Conservation (phyloP, 805 yeast genomes). For the Myxozyma neotropica region DNA sequence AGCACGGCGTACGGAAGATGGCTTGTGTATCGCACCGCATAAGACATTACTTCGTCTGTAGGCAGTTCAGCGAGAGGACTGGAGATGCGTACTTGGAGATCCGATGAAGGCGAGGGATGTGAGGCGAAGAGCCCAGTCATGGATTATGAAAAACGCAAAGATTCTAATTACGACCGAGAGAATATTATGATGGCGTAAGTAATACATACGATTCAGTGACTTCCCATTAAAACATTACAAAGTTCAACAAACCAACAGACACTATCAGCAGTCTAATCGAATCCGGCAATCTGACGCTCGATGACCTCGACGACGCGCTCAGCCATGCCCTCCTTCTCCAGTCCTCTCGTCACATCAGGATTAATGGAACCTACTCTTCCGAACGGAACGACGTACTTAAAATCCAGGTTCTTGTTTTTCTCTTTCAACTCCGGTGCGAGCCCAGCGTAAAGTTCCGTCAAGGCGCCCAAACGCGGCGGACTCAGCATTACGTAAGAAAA, state of each 20-base stretch:
- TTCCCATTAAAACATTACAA: no score
- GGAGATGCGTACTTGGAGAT: background rate
- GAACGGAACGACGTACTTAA: slow-evolving; percentile 7
- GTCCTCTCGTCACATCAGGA: background rate
- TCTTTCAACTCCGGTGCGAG: background rate
- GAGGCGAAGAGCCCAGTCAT: slow-evolving; percentile 5
- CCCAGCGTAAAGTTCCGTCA: slow-evolving; percentile 19
- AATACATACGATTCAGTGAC: no score
- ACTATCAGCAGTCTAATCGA: no score
- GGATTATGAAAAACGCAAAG: background rate
- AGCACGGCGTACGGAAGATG: slow-evolving; percentile 33
- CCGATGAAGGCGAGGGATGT: background rate
- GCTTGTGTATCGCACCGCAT: slow-evolving; percentile 32
- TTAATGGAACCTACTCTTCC: slow-evolving; percentile 2
- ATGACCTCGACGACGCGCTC: slow-evolving; percentile 1
- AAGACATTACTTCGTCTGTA: slow-evolving; percentile 29
- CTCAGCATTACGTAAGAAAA: background rate
- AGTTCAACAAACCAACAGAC: no score
- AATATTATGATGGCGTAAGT: no score
- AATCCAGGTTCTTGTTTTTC: background rate
- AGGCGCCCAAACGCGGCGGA: slow-evolving; percentile 7
- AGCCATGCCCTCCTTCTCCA: slow-evolving; percentile 4
- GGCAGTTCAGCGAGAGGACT: background rate
- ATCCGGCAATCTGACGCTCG: slow-evolving; percentile 3
- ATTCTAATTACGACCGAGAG: no score